Base-by-base conservation (phyloP, 2,329 filamentous ascomycete genomes). In the Colletotrichum trifolii region DNA sequence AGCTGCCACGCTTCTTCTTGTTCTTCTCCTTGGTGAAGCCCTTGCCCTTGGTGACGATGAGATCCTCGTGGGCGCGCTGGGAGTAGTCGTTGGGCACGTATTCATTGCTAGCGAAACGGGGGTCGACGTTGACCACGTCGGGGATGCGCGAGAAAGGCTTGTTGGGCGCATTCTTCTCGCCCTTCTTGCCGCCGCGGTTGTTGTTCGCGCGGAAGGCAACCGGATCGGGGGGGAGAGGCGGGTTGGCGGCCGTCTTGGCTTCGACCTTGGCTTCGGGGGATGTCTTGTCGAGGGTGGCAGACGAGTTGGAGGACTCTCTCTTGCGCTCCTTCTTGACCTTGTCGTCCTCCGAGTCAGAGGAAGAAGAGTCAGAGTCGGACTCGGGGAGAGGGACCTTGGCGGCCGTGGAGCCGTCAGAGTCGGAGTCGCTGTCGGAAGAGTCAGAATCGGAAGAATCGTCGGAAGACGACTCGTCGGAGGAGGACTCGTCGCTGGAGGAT, bases 21-120 rank as follows among this genome's bases (percentile, higher is more conserved):
- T 99, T 99, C 89, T 99, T 99, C 83, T 98, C 96, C 84, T 99
- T 99, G 66, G 95, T 98, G 81, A 99, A 99, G 4, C 93, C 94
- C 82, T 97, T 98, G 73, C 96, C 96, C 76, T 91, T 93, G 38
- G 95, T 98, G 43, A 97, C 87, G 53, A 94, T 92, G 68, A 99
- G 82, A 75, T 97, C 94, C 70, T 93, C 87, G 74, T 94, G 92
- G 8, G 96, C 96, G 71, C 89, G 89, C 72, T 96, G 91, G 33
- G 94, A 95, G 79, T 98, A 99, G 68, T 91, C 90, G 76, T 97
- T 93, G 25, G 89, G 84, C 10, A 93, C 84, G 76, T 95, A 98
- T 12, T 87, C 87, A 78, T 98, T 97, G 71, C 90, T 94, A 3
- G 88, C 75, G 71, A 94, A 90, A 72, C 82, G 87, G 25, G 87